Percentiles rank a stretch among this genome's conserved stretches.
phyloP scores from a whole-genome alignment of 2,329 filamentous ascomycete species.

The Pseudocercospora crystallina region DNA sequence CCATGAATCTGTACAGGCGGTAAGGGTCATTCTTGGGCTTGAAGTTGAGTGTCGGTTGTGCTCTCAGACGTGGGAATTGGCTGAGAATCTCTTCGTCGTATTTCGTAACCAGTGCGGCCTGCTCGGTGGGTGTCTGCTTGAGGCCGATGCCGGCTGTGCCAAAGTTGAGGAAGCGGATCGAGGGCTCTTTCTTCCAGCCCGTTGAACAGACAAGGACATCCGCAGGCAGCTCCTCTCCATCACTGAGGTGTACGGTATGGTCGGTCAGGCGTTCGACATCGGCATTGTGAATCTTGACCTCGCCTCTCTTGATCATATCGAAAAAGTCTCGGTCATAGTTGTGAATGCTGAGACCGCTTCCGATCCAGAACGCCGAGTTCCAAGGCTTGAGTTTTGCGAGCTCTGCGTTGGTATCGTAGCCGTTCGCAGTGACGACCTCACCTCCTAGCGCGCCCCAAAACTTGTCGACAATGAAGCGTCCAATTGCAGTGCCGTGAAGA shows the following conservation, averaged over 20 bases:
- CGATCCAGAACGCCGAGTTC: slow-evolving; percentile 50
- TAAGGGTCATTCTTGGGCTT: slow-evolving; percentile 29
- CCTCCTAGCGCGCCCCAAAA: slow-evolving; percentile 59
- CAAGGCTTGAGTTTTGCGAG: slow-evolving; percentile 45
- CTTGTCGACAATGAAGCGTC: slow-evolving; percentile 54
- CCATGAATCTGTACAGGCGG: slow-evolving; percentile 47
- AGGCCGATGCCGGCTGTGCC: slow-evolving; percentile 30
- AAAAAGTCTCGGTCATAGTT: slow-evolving; percentile 61
- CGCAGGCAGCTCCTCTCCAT: slow-evolving; percentile 52
- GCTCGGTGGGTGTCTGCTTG: slow-evolving; percentile 32
- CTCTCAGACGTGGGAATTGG: slow-evolving; percentile 53
- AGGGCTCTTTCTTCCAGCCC: slow-evolving; percentile 56
- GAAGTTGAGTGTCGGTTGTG: slow-evolving; percentile 32
- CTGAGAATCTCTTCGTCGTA: slow-evolving; percentile 55
- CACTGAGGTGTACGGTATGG: slow-evolving; percentile 54
- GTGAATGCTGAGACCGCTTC: slow-evolving; percentile 44
- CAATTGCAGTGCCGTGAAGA: slow-evolving; percentile 58
- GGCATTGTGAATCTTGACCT: slow-evolving; percentile 58
- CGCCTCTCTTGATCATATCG: slow-evolving; percentile 55
- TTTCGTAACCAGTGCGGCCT: slow-evolving; percentile 39
- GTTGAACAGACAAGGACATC: slow-evolving; percentile 58
- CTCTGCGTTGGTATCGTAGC: slow-evolving; percentile 45
- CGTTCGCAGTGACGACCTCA: slow-evolving; percentile 53
- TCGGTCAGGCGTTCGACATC: slow-evolving; percentile 41
- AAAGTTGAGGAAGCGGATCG: slow-evolving; percentile 56